Percentiles rank a stretch among this genome's conserved stretches.
phyloP scores from a whole-genome alignment of 2,329 filamentous ascomycete genomes.

The Talaromyces rugulosus region DNA sequence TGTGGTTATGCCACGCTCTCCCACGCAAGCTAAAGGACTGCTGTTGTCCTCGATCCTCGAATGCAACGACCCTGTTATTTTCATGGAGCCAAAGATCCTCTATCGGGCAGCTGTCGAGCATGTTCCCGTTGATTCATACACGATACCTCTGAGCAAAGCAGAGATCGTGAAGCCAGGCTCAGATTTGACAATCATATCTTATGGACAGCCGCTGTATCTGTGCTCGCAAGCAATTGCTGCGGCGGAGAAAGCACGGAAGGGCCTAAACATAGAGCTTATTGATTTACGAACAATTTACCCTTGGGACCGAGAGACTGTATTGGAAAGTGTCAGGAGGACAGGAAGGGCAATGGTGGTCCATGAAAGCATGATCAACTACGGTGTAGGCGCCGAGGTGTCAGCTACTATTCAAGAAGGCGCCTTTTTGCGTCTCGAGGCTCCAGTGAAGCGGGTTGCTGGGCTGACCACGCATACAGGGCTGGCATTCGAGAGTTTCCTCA shows the following conservation, averaged over 20 bases:
- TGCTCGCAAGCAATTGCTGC: constrained; percentile 73
- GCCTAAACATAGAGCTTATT: constrained; percentile 76
- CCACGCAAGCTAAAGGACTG: constrained; percentile 82
- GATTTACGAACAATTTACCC: constrained; percentile 86
- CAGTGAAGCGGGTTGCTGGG: constrained; percentile 79
- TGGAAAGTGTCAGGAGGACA: constrained; percentile 81
- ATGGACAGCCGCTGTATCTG: constrained; percentile 83
- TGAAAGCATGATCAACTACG: constrained; percentile 86
- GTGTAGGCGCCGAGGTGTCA: constrained; percentile 83
- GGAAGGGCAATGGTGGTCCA: constrained; percentile 84
- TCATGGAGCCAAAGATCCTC: constrained; percentile 91
- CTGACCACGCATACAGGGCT: constrained; percentile 83
- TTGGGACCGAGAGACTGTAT: constrained; percentile 78
- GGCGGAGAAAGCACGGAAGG: constrained; percentile 66
- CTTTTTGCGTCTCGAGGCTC: constrained; percentile 78
- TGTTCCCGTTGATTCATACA: constrained; percentile 75
- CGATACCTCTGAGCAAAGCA: constrained; percentile 79
- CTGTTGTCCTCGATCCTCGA: constrained; percentile 69
- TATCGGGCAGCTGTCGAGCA: constrained; percentile 91
- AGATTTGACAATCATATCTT: constrained; percentile 79
- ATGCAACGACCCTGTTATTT: constrained; percentile 80
- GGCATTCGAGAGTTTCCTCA: constrained; percentile 72
- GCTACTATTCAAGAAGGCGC: constrained; percentile 84
- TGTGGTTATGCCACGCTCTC: constrained; percentile 81
- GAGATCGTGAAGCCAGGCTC: constrained; percentile 77